phyloP scores from a whole-genome alignment of 345 rosid species.

The Cardamine chenopodiifolia region DNA sequence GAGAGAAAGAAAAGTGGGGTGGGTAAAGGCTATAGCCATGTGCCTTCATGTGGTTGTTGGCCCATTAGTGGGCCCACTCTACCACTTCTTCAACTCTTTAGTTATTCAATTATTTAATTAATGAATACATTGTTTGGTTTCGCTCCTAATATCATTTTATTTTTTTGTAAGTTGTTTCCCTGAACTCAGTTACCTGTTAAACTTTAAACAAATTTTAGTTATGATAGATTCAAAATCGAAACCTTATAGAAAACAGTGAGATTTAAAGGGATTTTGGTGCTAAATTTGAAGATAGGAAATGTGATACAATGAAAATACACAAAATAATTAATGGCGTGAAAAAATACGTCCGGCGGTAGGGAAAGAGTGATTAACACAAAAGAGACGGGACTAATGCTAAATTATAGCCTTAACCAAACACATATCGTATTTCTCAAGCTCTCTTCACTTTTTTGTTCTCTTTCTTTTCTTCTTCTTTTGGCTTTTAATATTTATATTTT shows the following conservation, averaged over 20 bases:
- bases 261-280: neutral
- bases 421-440: constrained; percentile 38
- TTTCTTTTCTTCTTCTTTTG: neutral
- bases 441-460: neutral
- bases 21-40: constrained; percentile 46
- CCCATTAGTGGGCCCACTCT: constrained; percentile 39
- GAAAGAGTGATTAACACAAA: constrained; percentile 47
- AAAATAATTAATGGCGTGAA: constrained; percentile 39
- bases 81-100: constrained; percentile 28
- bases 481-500: constrained; percentile 1
- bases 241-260: neutral
- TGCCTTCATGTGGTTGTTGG: constrained; percentile 52
- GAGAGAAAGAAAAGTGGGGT: constrained; percentile 33
- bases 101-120: neutral
- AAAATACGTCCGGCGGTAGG: constrained; percentile 36
- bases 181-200: neutral
- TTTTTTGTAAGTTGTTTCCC: neutral
- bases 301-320: neutral
- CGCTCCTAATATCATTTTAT: constrained; percentile 1
- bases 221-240: neutral
- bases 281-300: neutral
- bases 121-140: constrained; percentile 3
- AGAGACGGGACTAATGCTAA: constrained; percentile 47
- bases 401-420: constrained; percentile 46
- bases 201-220: neutral